A percentile compares a stretch with the other conserved stretches of the same genome.
Evolutionary conservation across 2,329 filamentous ascomycete species (phyloP).

Genomic region (Paraphaeosphaeria minitans): DNA sequence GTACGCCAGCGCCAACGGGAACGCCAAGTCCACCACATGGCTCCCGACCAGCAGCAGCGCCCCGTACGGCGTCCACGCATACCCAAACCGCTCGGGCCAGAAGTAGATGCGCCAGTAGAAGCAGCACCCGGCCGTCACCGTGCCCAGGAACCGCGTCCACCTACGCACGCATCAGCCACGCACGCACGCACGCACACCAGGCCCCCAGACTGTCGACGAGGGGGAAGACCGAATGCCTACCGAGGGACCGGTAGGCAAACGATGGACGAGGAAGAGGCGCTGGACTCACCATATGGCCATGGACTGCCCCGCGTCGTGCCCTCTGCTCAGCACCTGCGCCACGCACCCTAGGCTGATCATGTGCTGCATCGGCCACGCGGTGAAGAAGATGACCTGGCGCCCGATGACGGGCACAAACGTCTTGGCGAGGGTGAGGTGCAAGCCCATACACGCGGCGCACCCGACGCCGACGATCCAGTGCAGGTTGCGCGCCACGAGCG

Average conservation of each 20-base stretch:
- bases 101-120: neutral
- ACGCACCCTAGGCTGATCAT: neutral
- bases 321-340: neutral
- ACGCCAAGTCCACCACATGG: neutral
- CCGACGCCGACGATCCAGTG: neutral
- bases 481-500: neutral
- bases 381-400: neutral
- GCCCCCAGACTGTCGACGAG: no score
- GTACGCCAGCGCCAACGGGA: neutral
- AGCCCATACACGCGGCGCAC: neutral
- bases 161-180: neutral
- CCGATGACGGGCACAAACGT: neutral
- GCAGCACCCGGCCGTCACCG: neutral
- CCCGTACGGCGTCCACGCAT: neutral
- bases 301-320: neutral
- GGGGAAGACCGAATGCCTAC: no score
- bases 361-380: neutral
- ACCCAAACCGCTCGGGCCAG: neutral
- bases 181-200: no score
- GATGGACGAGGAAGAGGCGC: neutral
- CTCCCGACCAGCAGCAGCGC: neutral
- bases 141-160: slow-evolving; percentile 1
- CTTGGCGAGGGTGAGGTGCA: neutral
- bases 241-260: neutral
- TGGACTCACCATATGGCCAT: neutral